Evolutionary conservation across 345 rosid genomes (phyloP).

Genomic region (Gossypium raimondii): DNA sequence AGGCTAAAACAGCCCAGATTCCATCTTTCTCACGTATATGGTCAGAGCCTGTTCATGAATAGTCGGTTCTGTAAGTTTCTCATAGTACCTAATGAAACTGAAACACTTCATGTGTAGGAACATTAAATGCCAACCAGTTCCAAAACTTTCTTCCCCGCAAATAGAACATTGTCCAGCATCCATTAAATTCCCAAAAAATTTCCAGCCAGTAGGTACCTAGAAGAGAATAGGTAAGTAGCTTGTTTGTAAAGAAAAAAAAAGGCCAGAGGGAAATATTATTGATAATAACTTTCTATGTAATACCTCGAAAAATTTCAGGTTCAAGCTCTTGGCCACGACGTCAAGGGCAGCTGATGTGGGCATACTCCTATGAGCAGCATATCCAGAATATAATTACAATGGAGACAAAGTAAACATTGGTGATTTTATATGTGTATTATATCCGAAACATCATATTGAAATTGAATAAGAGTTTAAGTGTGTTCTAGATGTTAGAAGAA

Average conservation of each 20-base stretch:
- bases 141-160: conserved; percentile 99
- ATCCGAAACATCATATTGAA: neutral
- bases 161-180: conserved; percentile 95
- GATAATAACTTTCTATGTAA: conserved; percentile 4
- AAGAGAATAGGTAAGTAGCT: conserved; percentile 19
- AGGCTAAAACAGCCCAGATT: conserved; percentile 98
- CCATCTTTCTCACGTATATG: conserved; percentile 99
- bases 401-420: neutral
- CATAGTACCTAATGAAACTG: neutral
- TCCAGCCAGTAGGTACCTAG: conserved; percentile 99
- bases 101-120: neutral
- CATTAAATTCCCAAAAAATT: conserved; percentile 98
- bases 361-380: conserved; percentile 77
- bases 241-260: neutral
- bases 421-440: neutral
- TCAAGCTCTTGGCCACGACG: conserved; percentile 81
- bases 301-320: conserved; percentile 96
- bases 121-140: conserved; percentile 65
- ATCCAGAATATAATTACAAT: neutral
- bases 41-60: conserved; percentile 67
- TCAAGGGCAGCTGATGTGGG: conserved; percentile 99
- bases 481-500: neutral
- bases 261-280: neutral
- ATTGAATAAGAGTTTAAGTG: too few relatives aligned
- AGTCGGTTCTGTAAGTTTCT: conserved; percentile 3